Conservation (phyloP, 2,329 filamentous ascomycete species). For the Stachybotrys elegans region DNA sequence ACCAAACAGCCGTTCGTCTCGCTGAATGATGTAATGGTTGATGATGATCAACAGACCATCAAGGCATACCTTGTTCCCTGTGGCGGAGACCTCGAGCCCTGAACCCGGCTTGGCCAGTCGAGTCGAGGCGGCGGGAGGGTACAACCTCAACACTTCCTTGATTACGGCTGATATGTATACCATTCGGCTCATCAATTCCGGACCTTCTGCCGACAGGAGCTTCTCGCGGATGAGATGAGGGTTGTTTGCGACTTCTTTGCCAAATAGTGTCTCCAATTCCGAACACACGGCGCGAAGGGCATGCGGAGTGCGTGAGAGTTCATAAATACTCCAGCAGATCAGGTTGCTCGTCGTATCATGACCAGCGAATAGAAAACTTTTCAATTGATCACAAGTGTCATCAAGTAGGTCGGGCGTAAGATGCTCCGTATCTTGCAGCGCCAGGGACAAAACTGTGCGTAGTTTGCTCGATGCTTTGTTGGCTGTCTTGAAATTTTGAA, state of each 20-base stretch:
- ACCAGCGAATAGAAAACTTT: conserved; percentile 34
- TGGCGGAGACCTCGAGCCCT: not conserved
- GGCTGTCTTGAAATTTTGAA: not conserved
- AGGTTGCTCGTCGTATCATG: conserved; percentile 35
- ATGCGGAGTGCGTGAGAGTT: conserved; percentile 25
- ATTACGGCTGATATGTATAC: conserved; percentile 30
- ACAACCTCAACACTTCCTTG: conserved; percentile 30
- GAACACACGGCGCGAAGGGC: conserved; percentile 20
- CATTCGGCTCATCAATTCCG: conserved; percentile 26
- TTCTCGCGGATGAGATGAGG: conserved; percentile 17
- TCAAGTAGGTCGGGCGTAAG: conserved; percentile 21
- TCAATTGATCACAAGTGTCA: conserved; percentile 30
- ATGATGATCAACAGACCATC: conserved; percentile 30
- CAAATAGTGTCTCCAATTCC: conserved; percentile 32
- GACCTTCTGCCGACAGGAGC: conserved; percentile 19
- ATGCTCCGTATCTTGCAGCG: conserved; percentile 20
- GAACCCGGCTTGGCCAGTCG: conserved; percentile 19
- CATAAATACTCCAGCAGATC: conserved; percentile 30
- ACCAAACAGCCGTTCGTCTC: conserved; percentile 27
- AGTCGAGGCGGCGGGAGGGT: conserved; percentile 25
- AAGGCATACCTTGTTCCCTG: conserved; percentile 13
- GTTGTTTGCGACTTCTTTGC: conserved; percentile 16
- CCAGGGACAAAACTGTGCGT: conserved; percentile 23
- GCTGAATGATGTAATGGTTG: conserved; percentile 26
- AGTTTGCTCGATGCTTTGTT: not conserved